A percentile compares a stretch with the other conserved stretches of the same genome.
phyloP scores from a whole-genome alignment of 768 basidiomycete species.

The Erythrobasidium yunnanense region DNA sequence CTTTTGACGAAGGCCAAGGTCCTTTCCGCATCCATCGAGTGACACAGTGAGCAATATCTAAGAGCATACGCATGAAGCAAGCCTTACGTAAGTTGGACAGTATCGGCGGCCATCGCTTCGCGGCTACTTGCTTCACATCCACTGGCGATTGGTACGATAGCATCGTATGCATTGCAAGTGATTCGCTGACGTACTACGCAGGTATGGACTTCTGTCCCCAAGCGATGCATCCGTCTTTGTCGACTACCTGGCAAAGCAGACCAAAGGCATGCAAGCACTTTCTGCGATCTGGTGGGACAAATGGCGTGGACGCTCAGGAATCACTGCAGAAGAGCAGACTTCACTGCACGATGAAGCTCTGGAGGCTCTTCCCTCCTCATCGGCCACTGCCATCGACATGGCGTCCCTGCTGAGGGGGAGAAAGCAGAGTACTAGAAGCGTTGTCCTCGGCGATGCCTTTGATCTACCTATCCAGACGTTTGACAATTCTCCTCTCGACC shows the following conservation, averaged over 20 bases:
- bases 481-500: conserved; percentile 31
- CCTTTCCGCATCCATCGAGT: conserved; percentile 30
- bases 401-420: neutral
- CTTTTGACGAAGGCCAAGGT: conserved; percentile 17
- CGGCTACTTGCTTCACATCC: conserved; percentile 25
- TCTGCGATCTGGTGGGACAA: conserved; percentile 26
- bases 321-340: conserved; percentile 2
- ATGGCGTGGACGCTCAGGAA: conserved; percentile 33
- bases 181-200: too few species aligned
- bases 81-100: conserved; percentile 5
- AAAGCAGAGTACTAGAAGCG: conserved; percentile 4
- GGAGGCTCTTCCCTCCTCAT: neutral
- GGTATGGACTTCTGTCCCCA: conserved; percentile 1
- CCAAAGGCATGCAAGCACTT: neutral
- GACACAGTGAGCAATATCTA: conserved; percentile 28
- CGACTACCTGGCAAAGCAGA: neutral
- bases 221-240: conserved; percentile 6
- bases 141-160: conserved; percentile 23
- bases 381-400: neutral
- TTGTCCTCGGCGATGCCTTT: conserved; percentile 32
- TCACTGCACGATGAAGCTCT: neutral
- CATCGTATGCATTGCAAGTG: too few species aligned
- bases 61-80: too few species aligned
- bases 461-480: conserved; percentile 26
- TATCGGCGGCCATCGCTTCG: conserved; percentile 22